Conservation (phyloP, 2,329 filamentous ascomycete genomes). For the Orbilia javanica region DNA sequence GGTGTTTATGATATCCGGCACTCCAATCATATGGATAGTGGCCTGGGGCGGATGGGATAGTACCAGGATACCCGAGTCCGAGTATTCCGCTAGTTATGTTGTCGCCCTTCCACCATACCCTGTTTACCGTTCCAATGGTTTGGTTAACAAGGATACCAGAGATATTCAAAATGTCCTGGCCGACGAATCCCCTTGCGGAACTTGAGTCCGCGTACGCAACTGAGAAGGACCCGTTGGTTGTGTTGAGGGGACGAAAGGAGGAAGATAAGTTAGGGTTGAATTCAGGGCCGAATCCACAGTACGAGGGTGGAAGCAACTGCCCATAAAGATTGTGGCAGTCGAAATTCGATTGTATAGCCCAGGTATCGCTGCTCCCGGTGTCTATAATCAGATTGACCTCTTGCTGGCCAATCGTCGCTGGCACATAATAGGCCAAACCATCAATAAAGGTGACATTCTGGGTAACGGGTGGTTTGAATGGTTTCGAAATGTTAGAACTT, state of each 20-base stretch:
- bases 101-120: slow-evolving; percentile 24
- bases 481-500: not conserved
- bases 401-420: slow-evolving; percentile 35
- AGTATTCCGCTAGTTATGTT: slow-evolving; percentile 31
- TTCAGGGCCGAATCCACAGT: slow-evolving; percentile 22
- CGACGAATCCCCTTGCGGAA: slow-evolving; percentile 16
- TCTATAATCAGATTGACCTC: slow-evolving; percentile 30
- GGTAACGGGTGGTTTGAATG: not conserved
- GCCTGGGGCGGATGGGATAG: slow-evolving; percentile 24
- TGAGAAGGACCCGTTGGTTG: not conserved
- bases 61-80: slow-evolving; percentile 50
- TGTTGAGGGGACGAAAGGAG: slow-evolving; percentile 29
- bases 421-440: slow-evolving; percentile 5
- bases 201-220: slow-evolving; percentile 17
- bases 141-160: slow-evolving; percentile 31
- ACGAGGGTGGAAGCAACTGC: not conserved
- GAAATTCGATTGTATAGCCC: slow-evolving; percentile 19
- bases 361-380: slow-evolving; percentile 52
- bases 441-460: slow-evolving; percentile 3
- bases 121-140: slow-evolving; percentile 16
- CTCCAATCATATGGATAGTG: slow-evolving; percentile 45
- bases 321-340: not conserved
- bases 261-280: slow-evolving; percentile 14
- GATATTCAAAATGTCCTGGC: slow-evolving; percentile 37
- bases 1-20: not conserved